Evolutionary conservation across 306 rosid genomes (phyloP).

Genomic region (Comarum palustre): DNA sequence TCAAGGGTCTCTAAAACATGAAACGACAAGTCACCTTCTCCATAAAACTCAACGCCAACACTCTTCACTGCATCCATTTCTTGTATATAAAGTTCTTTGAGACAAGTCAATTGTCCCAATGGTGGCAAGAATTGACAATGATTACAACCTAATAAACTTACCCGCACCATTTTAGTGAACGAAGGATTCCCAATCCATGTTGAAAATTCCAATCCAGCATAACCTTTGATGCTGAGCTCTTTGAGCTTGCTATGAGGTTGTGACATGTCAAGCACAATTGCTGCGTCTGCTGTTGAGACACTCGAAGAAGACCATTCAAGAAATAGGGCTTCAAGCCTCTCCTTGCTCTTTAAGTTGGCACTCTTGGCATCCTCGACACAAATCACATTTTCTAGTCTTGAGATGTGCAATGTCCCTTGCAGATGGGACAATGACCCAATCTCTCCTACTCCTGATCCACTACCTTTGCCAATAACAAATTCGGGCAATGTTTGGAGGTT

Average conservation of each 20-base stretch:
- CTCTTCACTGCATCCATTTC: neutral
- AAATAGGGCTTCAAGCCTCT: too few relatives aligned
- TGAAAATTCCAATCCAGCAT: neutral
- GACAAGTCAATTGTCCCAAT: neutral
- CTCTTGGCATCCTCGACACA: too few relatives aligned
- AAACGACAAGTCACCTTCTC: neutral
- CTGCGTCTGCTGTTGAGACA: neutral
- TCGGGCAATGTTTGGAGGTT: too few relatives aligned
- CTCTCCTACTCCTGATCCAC: too few relatives aligned
- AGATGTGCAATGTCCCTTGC: too few relatives aligned
- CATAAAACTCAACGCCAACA: neutral
- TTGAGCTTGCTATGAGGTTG: neutral
- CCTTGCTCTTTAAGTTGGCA: too few relatives aligned
- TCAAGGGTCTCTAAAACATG: neutral
- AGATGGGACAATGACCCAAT: too few relatives aligned
- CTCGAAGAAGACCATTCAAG: constrained; percentile 4
- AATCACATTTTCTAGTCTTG: too few relatives aligned
- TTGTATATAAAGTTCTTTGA: neutral
- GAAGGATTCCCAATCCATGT: constrained; percentile 5
- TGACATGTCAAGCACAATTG: neutral
- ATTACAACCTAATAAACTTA: constrained; percentile 5
- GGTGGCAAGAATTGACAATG: constrained; percentile 9
- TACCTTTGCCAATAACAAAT: too few relatives aligned
- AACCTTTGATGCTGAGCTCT: neutral
- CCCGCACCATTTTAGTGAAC: neutral